Percentiles rank a stretch among this genome's conserved stretches.
Evolutionary conservation across 805 yeast genomes (phyloP).

Genomic region (Ogataea zsoltii): DNA sequence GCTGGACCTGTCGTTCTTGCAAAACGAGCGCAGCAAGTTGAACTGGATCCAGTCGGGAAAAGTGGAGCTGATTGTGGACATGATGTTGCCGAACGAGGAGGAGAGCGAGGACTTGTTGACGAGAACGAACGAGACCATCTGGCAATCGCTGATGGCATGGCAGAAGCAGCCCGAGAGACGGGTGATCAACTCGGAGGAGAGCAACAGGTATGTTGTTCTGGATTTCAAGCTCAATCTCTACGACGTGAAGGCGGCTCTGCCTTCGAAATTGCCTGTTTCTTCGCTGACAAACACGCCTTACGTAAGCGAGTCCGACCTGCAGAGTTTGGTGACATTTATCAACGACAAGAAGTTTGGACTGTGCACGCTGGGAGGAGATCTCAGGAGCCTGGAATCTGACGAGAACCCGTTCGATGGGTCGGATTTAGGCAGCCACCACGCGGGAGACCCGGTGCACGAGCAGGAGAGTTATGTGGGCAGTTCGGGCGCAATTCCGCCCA

Average conservation of each 20-base stretch:
- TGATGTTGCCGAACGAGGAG: slow-evolving; percentile 63
- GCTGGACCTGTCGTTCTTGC: slow-evolving; percentile 34
- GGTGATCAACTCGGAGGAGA: slow-evolving; percentile 19
- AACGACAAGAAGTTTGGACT: slow-evolving; percentile 45
- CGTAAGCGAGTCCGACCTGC: slow-evolving; percentile 56
- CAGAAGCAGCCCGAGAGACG: not conserved
- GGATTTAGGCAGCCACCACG: slow-evolving; percentile 27
- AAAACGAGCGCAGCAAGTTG: slow-evolving; percentile 44
- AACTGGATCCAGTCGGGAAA: slow-evolving; percentile 75
- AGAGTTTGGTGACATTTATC: slow-evolving; percentile 61
- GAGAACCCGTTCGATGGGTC: slow-evolving; percentile 32
- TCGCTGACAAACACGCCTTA: slow-evolving; percentile 57
- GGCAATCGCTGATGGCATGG: slow-evolving; percentile 1
- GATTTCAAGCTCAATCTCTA: slow-evolving; percentile 65
- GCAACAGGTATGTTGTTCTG: slow-evolving; percentile 59
- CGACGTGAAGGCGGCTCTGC: slow-evolving; percentile 60
- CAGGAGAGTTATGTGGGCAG: slow-evolving; percentile 9
- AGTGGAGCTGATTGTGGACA: slow-evolving; percentile 69
- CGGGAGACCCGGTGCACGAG: not conserved
- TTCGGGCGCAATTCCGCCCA: slow-evolving; percentile 32
- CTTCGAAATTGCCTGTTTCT: slow-evolving; percentile 45
- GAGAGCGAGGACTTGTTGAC: slow-evolving; percentile 23
- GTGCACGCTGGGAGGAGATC: slow-evolving; percentile 18
- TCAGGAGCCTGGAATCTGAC: slow-evolving; percentile 12
- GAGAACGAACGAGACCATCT: slow-evolving; percentile 6